Base-by-base conservation (phyloP, 78 protist species). In the Dictyostelium brefeldianum region DNA sequence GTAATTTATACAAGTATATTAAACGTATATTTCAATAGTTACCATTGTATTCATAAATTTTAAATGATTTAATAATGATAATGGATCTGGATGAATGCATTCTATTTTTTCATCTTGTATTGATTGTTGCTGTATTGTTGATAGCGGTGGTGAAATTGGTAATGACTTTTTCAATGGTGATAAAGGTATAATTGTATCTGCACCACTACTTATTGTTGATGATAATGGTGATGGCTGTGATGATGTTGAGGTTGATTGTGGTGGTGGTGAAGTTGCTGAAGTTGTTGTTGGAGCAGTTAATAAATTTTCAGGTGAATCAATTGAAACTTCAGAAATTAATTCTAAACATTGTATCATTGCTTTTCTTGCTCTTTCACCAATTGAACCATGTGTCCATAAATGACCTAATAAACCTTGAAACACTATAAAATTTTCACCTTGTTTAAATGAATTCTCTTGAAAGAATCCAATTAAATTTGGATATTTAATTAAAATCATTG, bases 341-440 rank as follows among this genome's bases (percentile, higher is more conserved):
- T 87, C 92, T 7, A 87, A 59, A 87, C 92, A 87, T 48, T 87
- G 85, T 15, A 87, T 77, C 92, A 87, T 74, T 53, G 92, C 75
- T 50, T 87, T 87, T 41, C 92, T 47, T 17, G 92, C 92, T 41
- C 92, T 50, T 77, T 87, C 92, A 50, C 92, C 92, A 50, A 87
- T 57, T 18, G 84, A 59, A 15, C 92, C 92, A 25, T 41, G 74
- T 3, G 82, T 87, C 92, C 92, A 87, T 15, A 87, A 22, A 47
- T 87, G 82, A 46, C 70, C 22, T 20, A 87, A 69, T 22, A 87
- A 48, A 59, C 92, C 92, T 77, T 87, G 92, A 77, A 46, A 87
- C 11, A 87, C 92, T 27, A 87, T 77, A 47, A 87, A 87, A n/a
- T 57, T 54, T 14, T 53, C 92, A 29, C 92, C 92, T 17, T 74